Evolutionary conservation across 805 yeast genomes (phyloP).

Genomic region (Yarrowia sp.): DNA sequence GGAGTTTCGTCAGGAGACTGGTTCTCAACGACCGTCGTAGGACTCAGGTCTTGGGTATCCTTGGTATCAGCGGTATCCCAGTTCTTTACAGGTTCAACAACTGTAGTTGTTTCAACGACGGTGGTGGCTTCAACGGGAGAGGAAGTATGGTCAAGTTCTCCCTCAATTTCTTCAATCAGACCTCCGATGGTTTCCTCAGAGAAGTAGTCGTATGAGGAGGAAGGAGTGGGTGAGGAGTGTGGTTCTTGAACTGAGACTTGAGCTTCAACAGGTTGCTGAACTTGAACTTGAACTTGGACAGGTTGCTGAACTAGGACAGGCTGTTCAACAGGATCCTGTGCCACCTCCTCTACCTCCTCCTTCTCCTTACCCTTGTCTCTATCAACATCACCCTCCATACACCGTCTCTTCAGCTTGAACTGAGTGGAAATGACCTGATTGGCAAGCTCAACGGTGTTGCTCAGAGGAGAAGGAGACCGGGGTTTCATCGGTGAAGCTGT

Average conservation of each 20-base stretch:
- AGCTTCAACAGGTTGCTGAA: neutral
- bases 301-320: neutral
- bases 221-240: neutral
- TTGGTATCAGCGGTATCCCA: no score
- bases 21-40: no score
- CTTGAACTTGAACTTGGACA: neutral
- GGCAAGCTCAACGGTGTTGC: neutral
- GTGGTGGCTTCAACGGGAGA: no score
- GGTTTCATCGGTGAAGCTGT: no score
- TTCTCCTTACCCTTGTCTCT: no score
- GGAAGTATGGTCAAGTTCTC: neutral
- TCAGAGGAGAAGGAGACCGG: neutral
- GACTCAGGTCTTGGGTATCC: neutral
- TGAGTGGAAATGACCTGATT: neutral
- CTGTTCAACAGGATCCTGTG: neutral
- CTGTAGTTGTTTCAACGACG: no score
- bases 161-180: neutral
- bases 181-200: neutral
- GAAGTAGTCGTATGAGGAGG: neutral
- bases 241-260: neutral
- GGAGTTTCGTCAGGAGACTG: no score
- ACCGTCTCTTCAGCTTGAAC: neutral
- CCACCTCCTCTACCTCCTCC: no score
- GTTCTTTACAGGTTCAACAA: no score
- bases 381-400: neutral